Evolutionary conservation across 108 stramenopile genomes (phyloP), one percentile per base, ranked within the genome.

Genomic region (Cylindrotheca closterium): DNA sequence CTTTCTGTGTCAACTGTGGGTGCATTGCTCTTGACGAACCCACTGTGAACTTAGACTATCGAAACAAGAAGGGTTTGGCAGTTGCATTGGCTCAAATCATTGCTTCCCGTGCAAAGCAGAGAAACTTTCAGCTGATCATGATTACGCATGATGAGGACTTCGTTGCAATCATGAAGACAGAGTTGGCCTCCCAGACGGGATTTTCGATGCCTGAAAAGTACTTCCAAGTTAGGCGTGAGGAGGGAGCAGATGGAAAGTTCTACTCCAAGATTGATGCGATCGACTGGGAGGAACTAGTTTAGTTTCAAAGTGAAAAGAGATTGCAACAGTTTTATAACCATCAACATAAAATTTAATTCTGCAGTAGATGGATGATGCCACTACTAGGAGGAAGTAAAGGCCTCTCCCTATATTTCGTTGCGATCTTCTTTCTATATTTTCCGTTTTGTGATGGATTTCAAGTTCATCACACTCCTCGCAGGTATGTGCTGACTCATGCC

Each of bases 71-170:
- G 26, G 97, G 97, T 8, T 80, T 99, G 29, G 98, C 98, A 15
- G 79, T 93, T 47, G 97, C 97, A 0, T 60, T 99, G 19, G 93
- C 96, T 30, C 88, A 95, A 70, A 93, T 99, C 53, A 96, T 99
- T 67, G 94, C 89, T 17, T 75, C 79, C 5, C 83, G 97, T 24
- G 63, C 86, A 7, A 70, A 80, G 19, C 98, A 99, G 79, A 72
- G 71, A 45, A 98, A 99, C 81, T 98, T 99, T 67, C 99, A 99
- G 81, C 81, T 99, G 48, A 70, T 99, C 30, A 60, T 94, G 48
- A 99, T 99, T 69, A 99, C 99, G 2, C 99, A 99, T 79, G 99
- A 99, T 57, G 97, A 98, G 78, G 98, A 98, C 27, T 99, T 99
- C 77, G 95, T 98, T 7, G 63, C 68, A 22, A 91, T 92, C 88